Evolutionary conservation across 129 eudicot genomes (phyloP), one percentile per base, ranked within the genome.

Genomic region (Calendula officinalis): DNA sequence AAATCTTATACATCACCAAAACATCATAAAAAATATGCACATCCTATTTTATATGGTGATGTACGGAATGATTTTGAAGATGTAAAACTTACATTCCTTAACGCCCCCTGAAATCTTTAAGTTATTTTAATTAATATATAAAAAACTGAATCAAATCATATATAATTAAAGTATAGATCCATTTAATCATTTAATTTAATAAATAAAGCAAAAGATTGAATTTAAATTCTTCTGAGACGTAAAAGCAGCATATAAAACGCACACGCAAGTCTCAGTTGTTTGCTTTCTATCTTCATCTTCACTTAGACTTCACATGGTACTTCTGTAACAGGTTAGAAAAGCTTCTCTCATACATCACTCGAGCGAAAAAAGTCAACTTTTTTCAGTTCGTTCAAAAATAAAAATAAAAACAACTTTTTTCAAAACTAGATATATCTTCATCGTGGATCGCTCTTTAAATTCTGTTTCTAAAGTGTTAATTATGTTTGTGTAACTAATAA

Each of bases 281-380:
- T 64, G 51, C 77, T 48, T 56, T 65, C 36, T 34, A 52, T 47
- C 77, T 64, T 56, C 59, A 56, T 45, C 66, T 56, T 62, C 74
- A 69, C 57, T 49, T 50, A 16, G 40, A 65, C 60, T 66, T 66
- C 73, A 67, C 76, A 61, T 39, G 62, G 59, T 49, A 45, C 66
- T 73, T 73, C 53, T 34, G 14, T 64, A 73, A 73, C 77, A 73
- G 77, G 77, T 73, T 64, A 73, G 66, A 55, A 37, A 64, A 64
- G 60, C 66, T 64, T 64, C 66, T 38, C 71, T 73, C 70, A 53
- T 38, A 60, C 49, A 70, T 59, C 60, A 61, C 76, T 71, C 62
- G 17, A 43, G 35, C 44, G 12, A 14, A 35, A 35, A 45, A 46
- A 51, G 45, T 41, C 50, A 65, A 73, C 44, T 56, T 63, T 64